Conservation (phyloP, 2,329 filamentous ascomycete genomes). For the Aureobasidium subglaciale region DNA sequence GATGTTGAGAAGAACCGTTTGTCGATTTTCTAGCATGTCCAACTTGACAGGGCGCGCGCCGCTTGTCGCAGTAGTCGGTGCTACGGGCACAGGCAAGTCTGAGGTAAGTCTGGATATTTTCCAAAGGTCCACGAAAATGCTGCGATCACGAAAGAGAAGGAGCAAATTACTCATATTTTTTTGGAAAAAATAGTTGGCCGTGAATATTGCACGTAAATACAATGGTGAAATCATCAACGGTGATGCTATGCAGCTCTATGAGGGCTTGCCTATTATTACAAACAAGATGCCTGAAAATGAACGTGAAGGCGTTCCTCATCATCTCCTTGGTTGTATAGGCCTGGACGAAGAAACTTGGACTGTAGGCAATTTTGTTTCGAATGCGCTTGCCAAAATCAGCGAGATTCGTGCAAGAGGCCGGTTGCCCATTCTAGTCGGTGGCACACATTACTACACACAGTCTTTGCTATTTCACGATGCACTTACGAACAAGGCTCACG, state of each 20-base stretch:
- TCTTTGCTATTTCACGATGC: conserved; percentile 74
- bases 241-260: conserved; percentile 97
- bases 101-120: conserved; percentile 51
- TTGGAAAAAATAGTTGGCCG: conserved; percentile 69
- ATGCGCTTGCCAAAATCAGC: conserved; percentile 61
- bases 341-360: conserved; percentile 76
- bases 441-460: conserved; percentile 93
- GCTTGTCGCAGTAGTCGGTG: conserved; percentile 60
- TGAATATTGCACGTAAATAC: conserved; percentile 74
- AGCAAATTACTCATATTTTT: background rate
- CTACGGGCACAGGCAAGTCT: conserved; percentile 90
- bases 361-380: conserved; percentile 67
- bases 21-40: conserved; percentile 8
- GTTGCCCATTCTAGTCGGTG: conserved; percentile 84
- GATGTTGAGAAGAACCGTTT: conserved; percentile 10
- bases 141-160: background rate
- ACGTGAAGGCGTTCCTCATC: conserved; percentile 73
- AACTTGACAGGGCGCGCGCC: conserved; percentile 13
- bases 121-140: background rate
- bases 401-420: conserved; percentile 74
- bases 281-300: conserved; percentile 80
- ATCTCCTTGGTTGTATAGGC: conserved; percentile 73
- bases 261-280: conserved; percentile 84
- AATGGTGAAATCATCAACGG: conserved; percentile 95
- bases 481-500: conserved; percentile 43